Conservation (phyloP, 2,329 filamentous ascomycete genomes). For the Didymella segeticola region DNA sequence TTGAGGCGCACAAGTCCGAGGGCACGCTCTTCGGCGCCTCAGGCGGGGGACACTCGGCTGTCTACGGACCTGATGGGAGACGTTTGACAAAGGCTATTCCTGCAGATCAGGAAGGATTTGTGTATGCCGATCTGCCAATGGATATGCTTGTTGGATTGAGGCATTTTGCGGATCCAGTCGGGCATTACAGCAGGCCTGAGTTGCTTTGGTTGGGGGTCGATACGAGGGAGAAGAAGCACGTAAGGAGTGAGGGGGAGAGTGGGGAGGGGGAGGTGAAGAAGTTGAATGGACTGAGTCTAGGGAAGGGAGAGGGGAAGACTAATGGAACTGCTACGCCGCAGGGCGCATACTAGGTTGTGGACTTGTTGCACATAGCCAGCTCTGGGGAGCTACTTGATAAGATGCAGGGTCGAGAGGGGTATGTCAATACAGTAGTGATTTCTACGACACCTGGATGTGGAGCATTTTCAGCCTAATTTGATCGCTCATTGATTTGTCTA, state of each 20-base stretch:
- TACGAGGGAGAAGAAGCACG: conserved; percentile 39
- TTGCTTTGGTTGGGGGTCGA: conserved; percentile 59
- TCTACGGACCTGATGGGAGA: conserved; percentile 60
- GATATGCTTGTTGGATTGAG: conserved; percentile 51
- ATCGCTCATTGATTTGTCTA: too few relatives aligned
- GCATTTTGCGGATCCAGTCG: conserved; percentile 55
- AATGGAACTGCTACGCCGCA: background rate
- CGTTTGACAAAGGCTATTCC: conserved; percentile 51
- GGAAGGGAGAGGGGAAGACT: background rate
- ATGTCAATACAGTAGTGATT: too few relatives aligned
- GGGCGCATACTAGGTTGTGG: background rate
- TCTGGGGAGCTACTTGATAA: too few relatives aligned
- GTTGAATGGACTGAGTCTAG: background rate
- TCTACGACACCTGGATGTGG: too few relatives aligned
- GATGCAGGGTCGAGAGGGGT: too few relatives aligned
- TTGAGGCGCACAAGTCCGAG: conserved; percentile 53
- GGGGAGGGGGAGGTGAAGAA: background rate
- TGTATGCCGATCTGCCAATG: conserved; percentile 61
- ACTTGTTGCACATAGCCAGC: too few relatives aligned
- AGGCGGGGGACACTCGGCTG: conserved; percentile 49
- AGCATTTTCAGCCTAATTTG: too few relatives aligned
- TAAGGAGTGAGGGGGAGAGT: conserved; percentile 21
- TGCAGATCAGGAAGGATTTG: conserved; percentile 55
- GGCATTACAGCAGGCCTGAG: conserved; percentile 61
- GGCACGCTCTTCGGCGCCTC: conserved; percentile 52